A percentile compares a stretch with the other conserved stretches of the same genome.
Evolutionary conservation across 805 yeast species (phyloP).

Genomic region (Cyberlindnera veronae): DNA sequence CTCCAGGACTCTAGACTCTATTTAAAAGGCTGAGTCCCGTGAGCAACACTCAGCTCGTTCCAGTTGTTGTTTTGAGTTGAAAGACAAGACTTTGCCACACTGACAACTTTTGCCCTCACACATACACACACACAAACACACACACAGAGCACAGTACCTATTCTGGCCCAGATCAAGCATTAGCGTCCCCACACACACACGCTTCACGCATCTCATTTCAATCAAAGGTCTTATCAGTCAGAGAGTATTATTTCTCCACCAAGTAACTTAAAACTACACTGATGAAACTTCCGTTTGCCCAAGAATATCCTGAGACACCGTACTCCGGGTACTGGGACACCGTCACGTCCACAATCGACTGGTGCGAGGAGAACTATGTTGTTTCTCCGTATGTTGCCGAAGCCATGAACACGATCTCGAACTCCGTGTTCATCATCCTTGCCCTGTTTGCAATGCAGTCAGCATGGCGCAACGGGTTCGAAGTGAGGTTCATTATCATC

Average conservation of each 20-base stretch:
- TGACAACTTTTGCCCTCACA: too few species aligned
- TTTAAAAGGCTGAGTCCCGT: neutral
- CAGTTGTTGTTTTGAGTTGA: too few species aligned
- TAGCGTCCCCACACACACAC: too few species aligned
- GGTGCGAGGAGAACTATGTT: conserved; percentile 98
- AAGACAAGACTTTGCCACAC: too few species aligned
- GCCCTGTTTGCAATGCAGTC: conserved; percentile 66
- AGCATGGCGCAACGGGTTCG: conserved; percentile 58
- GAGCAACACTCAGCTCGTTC: neutral
- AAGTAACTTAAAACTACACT: neutral
- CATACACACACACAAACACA: too few species aligned
- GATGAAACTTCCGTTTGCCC: conserved; percentile 45
- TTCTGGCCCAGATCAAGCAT: too few species aligned
- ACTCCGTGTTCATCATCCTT: conserved; percentile 49
- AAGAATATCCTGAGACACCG: conserved; percentile 54
- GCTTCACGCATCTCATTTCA: too few species aligned
- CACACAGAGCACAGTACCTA: too few species aligned
- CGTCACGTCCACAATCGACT: conserved; percentile 92
- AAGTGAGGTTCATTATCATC: conserved; percentile 64
- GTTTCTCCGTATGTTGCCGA: conserved; percentile 86
- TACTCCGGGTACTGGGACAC: conserved; percentile 72
- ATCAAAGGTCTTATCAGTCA: too few species aligned
- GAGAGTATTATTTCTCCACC: neutral
- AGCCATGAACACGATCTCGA: conserved; percentile 82
- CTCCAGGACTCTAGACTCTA: neutral